Base-by-base conservation (phyloP, 2,329 filamentous ascomycete species). In the Arthrobotrys megalospora region DNA sequence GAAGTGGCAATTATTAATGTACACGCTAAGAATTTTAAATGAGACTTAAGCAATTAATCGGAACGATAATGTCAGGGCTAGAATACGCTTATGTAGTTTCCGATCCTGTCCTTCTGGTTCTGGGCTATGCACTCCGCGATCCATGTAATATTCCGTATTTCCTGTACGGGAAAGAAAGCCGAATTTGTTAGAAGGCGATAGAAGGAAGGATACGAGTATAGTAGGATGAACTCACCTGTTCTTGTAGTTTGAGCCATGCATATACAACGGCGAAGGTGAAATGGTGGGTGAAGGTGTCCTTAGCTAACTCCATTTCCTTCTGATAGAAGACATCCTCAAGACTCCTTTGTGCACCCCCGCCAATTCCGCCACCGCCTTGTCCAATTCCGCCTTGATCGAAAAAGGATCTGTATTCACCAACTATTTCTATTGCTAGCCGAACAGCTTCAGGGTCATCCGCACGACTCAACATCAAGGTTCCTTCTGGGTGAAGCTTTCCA, bases 91-190 rank as follows among this genome's bases (percentile, higher is more conserved):
- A 99, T 99, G 86, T 97, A 99, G 86, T 98, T 99, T 82, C 93
- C 92, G 84, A 99, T 98, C 84, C 96, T 90, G 85, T 99, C 96
- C 87, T 99, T 99, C 86, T 99, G 96, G 87, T 97, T 97, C 86
- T 99, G 96, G 70, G 96, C 96, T 89, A 99, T 99, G 86, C 96
- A 99, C 86, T 99, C 96, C 21, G 96, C 92, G 85, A 99, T 99
- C 96, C 96, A 99, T 64, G 96, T 98, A 83, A 99, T 97, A 86
- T 99, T 99, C 81, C 96, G 92, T 82, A 98, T 97, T 92, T 99
- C 96, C 94, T 98, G 80, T 19, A 2, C 19, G 3, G 53, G 38
- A 24, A 6, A 36, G 11, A 73, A 86, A 80, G 85, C 83, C 14
- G 41, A 43, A 21, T 43, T 32, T 10, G 64, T 58, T 47, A 28